Conservation (phyloP, 805 yeast species). For the Myxozyma sirexii region DNA sequence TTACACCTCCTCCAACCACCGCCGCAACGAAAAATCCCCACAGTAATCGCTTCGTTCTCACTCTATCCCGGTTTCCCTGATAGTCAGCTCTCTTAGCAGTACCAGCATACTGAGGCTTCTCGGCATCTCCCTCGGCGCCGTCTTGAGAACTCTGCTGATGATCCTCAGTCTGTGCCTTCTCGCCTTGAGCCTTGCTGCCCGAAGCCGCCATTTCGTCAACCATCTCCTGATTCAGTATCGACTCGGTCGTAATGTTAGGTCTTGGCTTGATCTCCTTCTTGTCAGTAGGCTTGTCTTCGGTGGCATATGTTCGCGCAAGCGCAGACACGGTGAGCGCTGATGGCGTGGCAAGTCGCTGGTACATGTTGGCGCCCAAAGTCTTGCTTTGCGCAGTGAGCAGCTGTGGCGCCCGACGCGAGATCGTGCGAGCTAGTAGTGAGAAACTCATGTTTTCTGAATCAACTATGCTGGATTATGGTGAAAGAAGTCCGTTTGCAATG, state of each 20-base stretch:
- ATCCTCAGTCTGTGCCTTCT: slow-evolving; percentile 26
- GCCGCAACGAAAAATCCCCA: slow-evolving; percentile 12
- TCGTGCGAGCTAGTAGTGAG: slow-evolving; percentile 10
- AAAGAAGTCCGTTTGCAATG: not conserved
- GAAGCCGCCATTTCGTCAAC: slow-evolving; percentile 21
- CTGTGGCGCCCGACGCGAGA: slow-evolving; percentile 4
- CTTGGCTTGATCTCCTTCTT: slow-evolving; percentile 31
- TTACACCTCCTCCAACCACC: slow-evolving; percentile 16
- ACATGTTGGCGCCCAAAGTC: not conserved
- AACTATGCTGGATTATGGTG: not conserved
- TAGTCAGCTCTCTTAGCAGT: slow-evolving; percentile 48
- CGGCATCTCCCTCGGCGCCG: slow-evolving; percentile 15
- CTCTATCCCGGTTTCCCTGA: slow-evolving; percentile 42
- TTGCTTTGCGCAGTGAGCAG: not conserved
- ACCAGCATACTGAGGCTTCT: slow-evolving; percentile 54
- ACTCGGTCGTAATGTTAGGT: slow-evolving; percentile 30
- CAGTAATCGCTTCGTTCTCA: slow-evolving; percentile 18
- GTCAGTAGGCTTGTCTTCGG: slow-evolving; percentile 1
- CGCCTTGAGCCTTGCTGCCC: slow-evolving; percentile 16
- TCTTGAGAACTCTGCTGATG: slow-evolving; percentile 19
- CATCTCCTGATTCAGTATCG: slow-evolving; percentile 27
- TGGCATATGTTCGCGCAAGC: slow-evolving; percentile 4
- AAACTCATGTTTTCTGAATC: slow-evolving; percentile 5
- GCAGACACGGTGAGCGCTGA: not conserved
- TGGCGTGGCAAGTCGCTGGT: not conserved